Conservation (phyloP, 2,329 filamentous ascomycete genomes). For the Pestalotiopsis sp. region DNA sequence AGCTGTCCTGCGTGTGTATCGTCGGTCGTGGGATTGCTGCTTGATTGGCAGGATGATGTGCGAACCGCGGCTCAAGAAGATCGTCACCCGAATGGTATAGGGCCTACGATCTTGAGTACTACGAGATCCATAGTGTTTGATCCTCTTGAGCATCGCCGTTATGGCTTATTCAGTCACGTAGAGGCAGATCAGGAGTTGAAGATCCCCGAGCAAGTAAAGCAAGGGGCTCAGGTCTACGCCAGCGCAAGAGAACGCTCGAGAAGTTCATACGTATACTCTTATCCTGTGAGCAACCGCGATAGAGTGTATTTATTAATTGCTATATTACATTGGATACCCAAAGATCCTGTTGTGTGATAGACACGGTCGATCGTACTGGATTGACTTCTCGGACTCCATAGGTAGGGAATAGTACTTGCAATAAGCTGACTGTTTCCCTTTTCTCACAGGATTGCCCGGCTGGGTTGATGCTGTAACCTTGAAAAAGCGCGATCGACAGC, state of each 20-base stretch:
- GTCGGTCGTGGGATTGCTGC: constrained; percentile 1
- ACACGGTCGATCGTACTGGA: too few species aligned
- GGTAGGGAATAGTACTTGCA: neutral
- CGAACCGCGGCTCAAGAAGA: constrained; percentile 7
- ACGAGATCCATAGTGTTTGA: constrained; percentile 4
- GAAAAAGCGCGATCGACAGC: too few species aligned
- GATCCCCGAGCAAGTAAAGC: too few species aligned
- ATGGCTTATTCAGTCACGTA: too few species aligned
- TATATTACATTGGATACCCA: too few species aligned
- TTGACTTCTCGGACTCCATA: too few species aligned
- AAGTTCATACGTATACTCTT: neutral
- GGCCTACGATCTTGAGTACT: neutral
- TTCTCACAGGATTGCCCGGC: neutral
- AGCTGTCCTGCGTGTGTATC: neutral
- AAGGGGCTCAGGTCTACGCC: neutral
- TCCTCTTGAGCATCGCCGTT: neutral
- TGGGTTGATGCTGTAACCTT: neutral
- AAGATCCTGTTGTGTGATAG: too few species aligned
- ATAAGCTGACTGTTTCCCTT: neutral
- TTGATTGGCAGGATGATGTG: constrained; percentile 24
- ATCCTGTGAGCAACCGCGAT: neutral
- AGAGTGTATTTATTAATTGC: neutral
- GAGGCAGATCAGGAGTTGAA: too few species aligned
- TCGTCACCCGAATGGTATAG: neutral
- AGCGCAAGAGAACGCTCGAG: too few species aligned